Percentiles rank a stretch among this genome's conserved stretches.
Evolutionary conservation across 345 rosid genomes (phyloP).

Genomic region (Rhizophora apiculata): DNA sequence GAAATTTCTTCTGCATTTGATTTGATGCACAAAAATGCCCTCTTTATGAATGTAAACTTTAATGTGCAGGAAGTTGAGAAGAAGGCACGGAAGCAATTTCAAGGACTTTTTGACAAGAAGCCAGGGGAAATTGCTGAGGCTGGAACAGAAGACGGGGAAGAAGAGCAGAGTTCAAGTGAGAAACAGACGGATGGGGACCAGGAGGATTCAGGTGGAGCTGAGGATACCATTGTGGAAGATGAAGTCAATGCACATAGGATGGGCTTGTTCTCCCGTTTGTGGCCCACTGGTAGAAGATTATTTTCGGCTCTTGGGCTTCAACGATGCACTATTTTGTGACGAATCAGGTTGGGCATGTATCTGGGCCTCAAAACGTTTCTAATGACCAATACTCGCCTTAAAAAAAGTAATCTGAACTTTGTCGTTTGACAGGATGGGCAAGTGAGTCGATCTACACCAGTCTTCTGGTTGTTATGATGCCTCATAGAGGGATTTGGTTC

Average conservation of each 20-base stretch:
- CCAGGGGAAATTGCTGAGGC: conserved; percentile 68
- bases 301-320: conserved; percentile 42
- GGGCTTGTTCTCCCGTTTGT: conserved; percentile 43
- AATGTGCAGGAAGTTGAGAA: conserved; percentile 62
- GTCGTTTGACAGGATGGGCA: no score
- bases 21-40: background rate
- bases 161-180: conserved; percentile 19
- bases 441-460: no score
- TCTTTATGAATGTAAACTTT: background rate
- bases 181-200: conserved; percentile 10
- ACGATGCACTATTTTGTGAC: conserved; percentile 48
- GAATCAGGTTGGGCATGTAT: background rate
- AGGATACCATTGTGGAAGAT: conserved; percentile 22
- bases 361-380: background rate
- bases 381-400: no score
- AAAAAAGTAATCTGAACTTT: no score
- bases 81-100: conserved; percentile 79
- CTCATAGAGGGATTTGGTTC: no score
- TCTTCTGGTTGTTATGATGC: no score
- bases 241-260: conserved; percentile 25
- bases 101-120: conserved; percentile 92
- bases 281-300: conserved; percentile 46
- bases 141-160: conserved; percentile 23
- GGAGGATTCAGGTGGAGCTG: conserved; percentile 25
- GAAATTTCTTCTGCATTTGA: background rate